A percentile compares a stretch with the other conserved stretches of the same genome.
phyloP scores from a whole-genome alignment of 2,329 filamentous ascomycete genomes.

The Blastomyces silverae region DNA sequence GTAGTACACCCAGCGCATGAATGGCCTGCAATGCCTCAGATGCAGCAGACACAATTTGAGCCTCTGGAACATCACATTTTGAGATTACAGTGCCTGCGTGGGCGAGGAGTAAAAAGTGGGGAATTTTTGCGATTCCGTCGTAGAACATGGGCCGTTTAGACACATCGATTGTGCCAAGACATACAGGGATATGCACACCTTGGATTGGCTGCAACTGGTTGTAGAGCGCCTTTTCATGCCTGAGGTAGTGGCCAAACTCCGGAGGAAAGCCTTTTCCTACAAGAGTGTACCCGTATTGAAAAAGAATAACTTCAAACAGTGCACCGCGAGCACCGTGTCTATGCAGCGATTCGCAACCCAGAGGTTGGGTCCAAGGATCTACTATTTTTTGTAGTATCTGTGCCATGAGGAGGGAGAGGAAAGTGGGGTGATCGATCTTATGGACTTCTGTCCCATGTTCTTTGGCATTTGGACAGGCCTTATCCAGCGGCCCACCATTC shows the following conservation, averaged over 20 bases:
- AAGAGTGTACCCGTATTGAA: slow-evolving; percentile 23
- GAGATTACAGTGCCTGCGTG: slow-evolving; percentile 15
- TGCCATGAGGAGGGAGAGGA: slow-evolving; percentile 16
- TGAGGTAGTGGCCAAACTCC: slow-evolving; percentile 17
- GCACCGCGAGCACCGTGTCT: slow-evolving; percentile 23
- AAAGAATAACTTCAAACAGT: slow-evolving; percentile 25
- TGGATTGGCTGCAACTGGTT: slow-evolving; percentile 19
- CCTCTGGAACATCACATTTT: slow-evolving; percentile 6
- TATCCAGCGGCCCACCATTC: slow-evolving; percentile 29
- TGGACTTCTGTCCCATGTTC: slow-evolving; percentile 30
- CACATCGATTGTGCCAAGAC: slow-evolving; percentile 21
- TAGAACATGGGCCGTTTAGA: slow-evolving; percentile 14
- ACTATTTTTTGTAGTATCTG: slow-evolving; percentile 18
- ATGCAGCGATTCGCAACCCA: slow-evolving; percentile 21
- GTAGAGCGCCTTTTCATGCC: slow-evolving; percentile 21
- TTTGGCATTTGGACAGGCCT: slow-evolving; percentile 36
- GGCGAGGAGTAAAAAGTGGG: slow-evolving; percentile 17
- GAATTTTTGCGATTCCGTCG: slow-evolving; percentile 18
- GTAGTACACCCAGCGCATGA: slow-evolving; percentile 17
- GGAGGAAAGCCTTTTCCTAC: slow-evolving; percentile 21
- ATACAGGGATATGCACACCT: slow-evolving; percentile 21
- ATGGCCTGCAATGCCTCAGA: slow-evolving; percentile 16
- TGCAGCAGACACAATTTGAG: slow-evolving; percentile 13
- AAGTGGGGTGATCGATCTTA: slow-evolving; percentile 19
- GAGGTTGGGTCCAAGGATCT: slow-evolving; percentile 10